phyloP scores from a whole-genome alignment of 352 stramenopile genomes.

The Phytophthora agathidicida region DNA sequence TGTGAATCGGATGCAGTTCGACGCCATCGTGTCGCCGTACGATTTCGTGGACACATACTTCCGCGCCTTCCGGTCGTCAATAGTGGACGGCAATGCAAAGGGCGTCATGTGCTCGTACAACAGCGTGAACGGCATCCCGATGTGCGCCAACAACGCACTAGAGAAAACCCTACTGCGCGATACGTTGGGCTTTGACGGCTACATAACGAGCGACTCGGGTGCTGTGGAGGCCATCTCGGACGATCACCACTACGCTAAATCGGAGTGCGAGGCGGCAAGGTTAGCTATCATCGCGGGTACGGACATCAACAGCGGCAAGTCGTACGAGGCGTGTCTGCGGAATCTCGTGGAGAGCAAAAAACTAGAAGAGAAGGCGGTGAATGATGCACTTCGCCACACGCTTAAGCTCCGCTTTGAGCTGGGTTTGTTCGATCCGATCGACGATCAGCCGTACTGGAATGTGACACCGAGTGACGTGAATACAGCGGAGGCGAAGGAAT shows the following conservation, averaged over 20 bases:
- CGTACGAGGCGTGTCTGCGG: slow-evolving; percentile 75
- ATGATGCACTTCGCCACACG: slow-evolving; percentile 61
- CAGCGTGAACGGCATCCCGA: slow-evolving; percentile 91
- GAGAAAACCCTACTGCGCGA: slow-evolving; percentile 69
- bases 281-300: slow-evolving; percentile 70
- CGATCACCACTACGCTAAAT: slow-evolving; percentile 73
- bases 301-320: slow-evolving; percentile 87
- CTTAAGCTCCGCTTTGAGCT: slow-evolving; percentile 91
- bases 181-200: slow-evolving; percentile 88
- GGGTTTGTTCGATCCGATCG: slow-evolving; percentile 89
- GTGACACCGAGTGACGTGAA: slow-evolving; percentile 70
- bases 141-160: slow-evolving; percentile 88
- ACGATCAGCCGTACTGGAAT: slow-evolving; percentile 77
- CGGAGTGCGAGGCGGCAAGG: slow-evolving; percentile 54
- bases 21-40: slow-evolving; percentile 84
- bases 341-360: slow-evolving; percentile 50
- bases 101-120: slow-evolving; percentile 97
- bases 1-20: slow-evolving; percentile 82
- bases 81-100: slow-evolving; percentile 76
- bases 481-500: slow-evolving; percentile 49
- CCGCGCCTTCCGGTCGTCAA: slow-evolving; percentile 76
- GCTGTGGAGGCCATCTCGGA: slow-evolving; percentile 84
- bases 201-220: slow-evolving; percentile 93
- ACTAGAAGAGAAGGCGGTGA: slow-evolving; percentile 48
- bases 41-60: slow-evolving; percentile 95